phyloP scores from a whole-genome alignment of 345 rosid species.

The Citrus unshiu region DNA sequence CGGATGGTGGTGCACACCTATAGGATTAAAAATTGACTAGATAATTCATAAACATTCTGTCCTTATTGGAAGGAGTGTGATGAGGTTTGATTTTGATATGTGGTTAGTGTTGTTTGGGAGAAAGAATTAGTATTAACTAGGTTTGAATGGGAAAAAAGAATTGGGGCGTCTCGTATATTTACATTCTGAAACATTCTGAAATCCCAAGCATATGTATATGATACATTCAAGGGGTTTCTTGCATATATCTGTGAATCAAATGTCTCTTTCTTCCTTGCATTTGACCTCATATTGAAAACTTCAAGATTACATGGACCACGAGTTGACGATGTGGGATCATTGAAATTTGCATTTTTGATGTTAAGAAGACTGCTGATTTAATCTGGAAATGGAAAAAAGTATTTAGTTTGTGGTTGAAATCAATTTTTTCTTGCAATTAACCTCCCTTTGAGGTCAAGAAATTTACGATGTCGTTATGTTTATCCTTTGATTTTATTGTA shows the following conservation, averaged over 20 bases:
- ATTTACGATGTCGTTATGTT: not conserved
- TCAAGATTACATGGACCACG: not conserved
- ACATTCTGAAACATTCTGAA: not conserved
- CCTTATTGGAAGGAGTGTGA: not conserved
- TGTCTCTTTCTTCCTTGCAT: not conserved
- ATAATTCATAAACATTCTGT: not conserved
- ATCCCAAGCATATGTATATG: not conserved
- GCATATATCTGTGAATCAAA: not conserved
- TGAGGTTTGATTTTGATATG: not conserved
- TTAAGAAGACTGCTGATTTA: not conserved
- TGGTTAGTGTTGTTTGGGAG: not conserved
- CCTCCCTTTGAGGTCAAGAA: not conserved
- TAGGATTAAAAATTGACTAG: not conserved
- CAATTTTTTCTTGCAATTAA: not conserved
- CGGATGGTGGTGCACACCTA: not conserved
- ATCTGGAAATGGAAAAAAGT: not conserved
- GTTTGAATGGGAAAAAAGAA: not conserved
- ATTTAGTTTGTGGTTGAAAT: not conserved
- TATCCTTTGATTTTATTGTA: not conserved
- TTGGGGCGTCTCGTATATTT: not conserved
- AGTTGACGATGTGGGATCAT: not conserved
- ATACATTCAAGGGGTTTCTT: not conserved
- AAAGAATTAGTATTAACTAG: not conserved
- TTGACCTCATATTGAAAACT: not conserved
- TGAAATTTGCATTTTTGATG: not conserved